Base-by-base conservation (phyloP, 768 basidiomycete species). In the Lentinula detonsa region DNA sequence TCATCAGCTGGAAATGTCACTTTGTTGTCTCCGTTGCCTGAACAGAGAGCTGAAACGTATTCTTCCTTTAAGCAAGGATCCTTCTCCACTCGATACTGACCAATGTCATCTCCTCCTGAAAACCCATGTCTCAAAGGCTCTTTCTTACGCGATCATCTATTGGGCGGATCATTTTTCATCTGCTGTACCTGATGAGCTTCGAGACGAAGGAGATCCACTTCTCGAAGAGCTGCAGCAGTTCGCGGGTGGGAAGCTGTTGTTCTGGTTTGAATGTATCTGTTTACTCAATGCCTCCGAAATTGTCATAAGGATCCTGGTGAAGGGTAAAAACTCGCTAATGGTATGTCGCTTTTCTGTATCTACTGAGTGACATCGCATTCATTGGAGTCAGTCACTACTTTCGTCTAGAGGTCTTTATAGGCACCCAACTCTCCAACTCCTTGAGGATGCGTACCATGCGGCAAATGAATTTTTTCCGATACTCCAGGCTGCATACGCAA, bases 31-130 rank as follows among this genome's bases (percentile, higher is more conserved):
- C n/a, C 18, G 37, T 3, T 55, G 37, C 23, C 6, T 55, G 39
- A 55, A 55, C 54, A 55, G 37, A 37, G 54, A 40, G 21, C 23
- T 55, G 54, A 55, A 55, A 37, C 54, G 54, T 40, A 55, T 55
- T 8, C 5, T 42, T 21, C 54, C 54, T 2, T 55, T 40, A 4
- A 40, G n/a, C 18, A n/a, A 40, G 5, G 40, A 35, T 11, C 21
- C 18, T 21, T 23, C 37, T 40, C 15, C 35, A 5, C n/a, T 21
- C 18, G 21, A 42, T 8, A 9, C 34, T 18, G n/a, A 13, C 9
- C 16, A 35, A 4, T 18, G 7, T 15, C 15, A 40, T 13, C 39
- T 11, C 13, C 6, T 40, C 13, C 6, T 40, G 11, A 6, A 37
- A 13, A 21, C 18, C n/a, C 18, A 40, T 42, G 16, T 40, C 11